Evolutionary conservation across 2,329 filamentous ascomycete species (phyloP).

Genomic region (Stagonosporopsis rhizophila): DNA sequence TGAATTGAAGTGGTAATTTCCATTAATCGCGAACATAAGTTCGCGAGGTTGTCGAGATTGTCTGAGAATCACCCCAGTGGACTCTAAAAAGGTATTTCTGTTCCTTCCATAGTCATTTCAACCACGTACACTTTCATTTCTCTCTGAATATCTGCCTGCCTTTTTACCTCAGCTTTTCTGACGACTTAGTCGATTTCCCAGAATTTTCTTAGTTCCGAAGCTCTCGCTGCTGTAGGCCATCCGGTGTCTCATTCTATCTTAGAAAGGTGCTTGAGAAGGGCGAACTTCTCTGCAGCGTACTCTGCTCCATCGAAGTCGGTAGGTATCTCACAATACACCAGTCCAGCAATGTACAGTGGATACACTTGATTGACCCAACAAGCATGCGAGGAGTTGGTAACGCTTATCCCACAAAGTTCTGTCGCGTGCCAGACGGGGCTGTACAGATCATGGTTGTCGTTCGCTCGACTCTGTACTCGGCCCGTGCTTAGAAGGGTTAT

Average conservation of each 20-base stretch:
- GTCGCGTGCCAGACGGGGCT: neutral
- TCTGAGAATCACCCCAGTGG: too few species aligned
- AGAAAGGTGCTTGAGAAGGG: neutral
- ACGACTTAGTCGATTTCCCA: neutral
- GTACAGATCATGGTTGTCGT: neutral
- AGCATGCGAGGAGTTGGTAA: neutral
- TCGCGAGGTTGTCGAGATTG: too few species aligned
- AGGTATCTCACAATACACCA: neutral
- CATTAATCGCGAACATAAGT: too few species aligned
- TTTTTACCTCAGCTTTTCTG: too few species aligned
- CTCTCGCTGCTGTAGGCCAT: neutral
- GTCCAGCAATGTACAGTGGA: constrained; percentile 2
- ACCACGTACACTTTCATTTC: too few species aligned
- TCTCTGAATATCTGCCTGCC: too few species aligned
- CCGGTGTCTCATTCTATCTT: constrained; percentile 1
- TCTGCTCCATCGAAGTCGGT: neutral
- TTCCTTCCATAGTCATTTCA: too few species aligned
- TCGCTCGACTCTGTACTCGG: neutral
- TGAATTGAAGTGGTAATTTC: too few species aligned
- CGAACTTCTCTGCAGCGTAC: constrained; percentile 2
- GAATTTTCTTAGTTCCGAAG: neutral
- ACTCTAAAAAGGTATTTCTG: too few species aligned
- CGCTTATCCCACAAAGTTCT: constrained; percentile 2
- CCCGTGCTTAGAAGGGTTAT: neutral
- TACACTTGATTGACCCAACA: constrained; percentile 1